Base-by-base conservation (phyloP, 2,329 filamentous ascomycete genomes). In the Venturia aucupariae region DNA sequence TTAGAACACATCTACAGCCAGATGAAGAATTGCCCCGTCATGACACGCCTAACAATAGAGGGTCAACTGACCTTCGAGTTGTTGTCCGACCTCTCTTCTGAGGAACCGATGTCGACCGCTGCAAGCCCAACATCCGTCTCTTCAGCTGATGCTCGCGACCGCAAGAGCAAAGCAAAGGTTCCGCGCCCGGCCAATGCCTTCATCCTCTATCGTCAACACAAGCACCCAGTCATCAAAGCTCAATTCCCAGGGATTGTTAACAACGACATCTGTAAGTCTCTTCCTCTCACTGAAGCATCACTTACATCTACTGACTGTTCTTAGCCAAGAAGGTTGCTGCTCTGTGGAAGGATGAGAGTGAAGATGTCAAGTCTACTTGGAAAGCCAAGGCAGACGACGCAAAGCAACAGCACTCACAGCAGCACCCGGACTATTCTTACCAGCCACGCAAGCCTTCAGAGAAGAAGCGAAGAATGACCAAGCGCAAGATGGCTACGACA, bases 341-440 rank as follows among this genome's bases (percentile, higher is more conserved):
- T n/a, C 44, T 48, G 19, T 48, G 44, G 44, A 48, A 48, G 44
- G 44, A 48, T 41, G 39, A 41, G 39, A 10, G 69, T 19, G 70
- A 72, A 24, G 69, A 72, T 10, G 70, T 75, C 64, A 76, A 74
- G 63, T 70, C 71, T 22, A 68, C 73, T 42, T 80, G 73, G 70
- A 76, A 74, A 65, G 68, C 66, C 30, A 68, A 75, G 54, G 75
- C 79, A 6, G 74, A 76, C 19, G 70, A 75, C 17, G 68, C 73
- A 41, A 79, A 79, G 68, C 67, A 65, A 35, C 71, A 77, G 66
- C 78, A 80, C 65, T 68, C 72, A 10, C 67, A 71, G 54, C 70
- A 75, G 19, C 71, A 79, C 67, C 78, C 78, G 6, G 71, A 75
- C 59, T 80, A 80, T 68, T 75, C 78, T 60, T 80, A 80, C 67